phyloP scores from a whole-genome alignment of 176 grass and related monocot species.

The Stipa capillata region DNA sequence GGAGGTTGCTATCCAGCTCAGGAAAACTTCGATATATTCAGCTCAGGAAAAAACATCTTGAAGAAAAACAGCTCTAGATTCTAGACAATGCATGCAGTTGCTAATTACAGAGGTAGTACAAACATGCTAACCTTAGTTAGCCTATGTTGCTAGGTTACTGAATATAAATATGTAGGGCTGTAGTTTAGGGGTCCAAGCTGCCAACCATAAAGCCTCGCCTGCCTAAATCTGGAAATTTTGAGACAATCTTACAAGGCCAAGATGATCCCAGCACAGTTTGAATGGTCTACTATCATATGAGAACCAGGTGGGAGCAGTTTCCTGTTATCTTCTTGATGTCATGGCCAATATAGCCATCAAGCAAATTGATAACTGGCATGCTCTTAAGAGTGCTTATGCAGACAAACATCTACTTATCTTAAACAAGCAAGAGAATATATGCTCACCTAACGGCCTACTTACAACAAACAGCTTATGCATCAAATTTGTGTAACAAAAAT shows the following conservation, averaged over 20 bases:
- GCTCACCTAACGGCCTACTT: not conserved
- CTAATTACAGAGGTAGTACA: not conserved
- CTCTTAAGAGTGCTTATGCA: not conserved
- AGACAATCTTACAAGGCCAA: not conserved
- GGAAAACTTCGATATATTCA: no score
- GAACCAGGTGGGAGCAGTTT: not conserved
- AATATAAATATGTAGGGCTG: not conserved
- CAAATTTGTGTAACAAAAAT: conserved; percentile 6
- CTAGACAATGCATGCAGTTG: not conserved
- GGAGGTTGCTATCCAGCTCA: no score
- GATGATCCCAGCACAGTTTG: not conserved
- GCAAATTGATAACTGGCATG: not conserved
- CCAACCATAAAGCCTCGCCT: not conserved
- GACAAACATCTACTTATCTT: not conserved
- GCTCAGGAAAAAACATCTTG: no score
- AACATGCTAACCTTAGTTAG: not conserved
- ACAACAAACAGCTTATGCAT: conserved; percentile 8
- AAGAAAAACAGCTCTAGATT: no score
- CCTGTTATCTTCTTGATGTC: not conserved
- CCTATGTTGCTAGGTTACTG: not conserved
- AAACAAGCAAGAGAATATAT: not conserved
- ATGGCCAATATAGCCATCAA: not conserved
- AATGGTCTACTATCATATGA: not conserved
- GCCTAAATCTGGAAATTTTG: not conserved
- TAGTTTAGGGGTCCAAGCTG: not conserved